These are phyloP conservation scores for Sherardia arvensis DNA, from an alignment of 257 asterid genomes.

Conservation along the genomic window DNA sequence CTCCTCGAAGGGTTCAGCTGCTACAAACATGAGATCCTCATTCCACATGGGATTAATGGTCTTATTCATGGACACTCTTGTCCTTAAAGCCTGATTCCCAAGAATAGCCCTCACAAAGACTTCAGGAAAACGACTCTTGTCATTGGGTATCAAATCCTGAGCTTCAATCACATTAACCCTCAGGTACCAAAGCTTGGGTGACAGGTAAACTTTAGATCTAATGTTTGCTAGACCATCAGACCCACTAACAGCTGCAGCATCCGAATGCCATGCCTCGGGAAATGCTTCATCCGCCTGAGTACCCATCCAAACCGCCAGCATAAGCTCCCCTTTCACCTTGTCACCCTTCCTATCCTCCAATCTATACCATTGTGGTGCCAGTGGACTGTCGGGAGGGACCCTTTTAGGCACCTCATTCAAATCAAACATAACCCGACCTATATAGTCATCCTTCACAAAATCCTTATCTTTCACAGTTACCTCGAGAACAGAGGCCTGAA, in stretches of 20 bases:
- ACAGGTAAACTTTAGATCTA: constrained; percentile 40
- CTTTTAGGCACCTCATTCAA: constrained; percentile 42
- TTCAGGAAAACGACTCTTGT: constrained; percentile 36
- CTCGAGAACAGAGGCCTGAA: constrained; percentile 40
- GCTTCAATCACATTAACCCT: constrained; percentile 47
- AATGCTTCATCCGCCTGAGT: constrained; percentile 51
- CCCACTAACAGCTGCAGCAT: constrained; percentile 40
- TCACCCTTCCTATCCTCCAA: constrained; percentile 35
- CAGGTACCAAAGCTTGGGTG: constrained; percentile 43
- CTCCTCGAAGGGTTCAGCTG: constrained; percentile 43
- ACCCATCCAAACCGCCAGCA: constrained; percentile 54
- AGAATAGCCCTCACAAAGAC: constrained; percentile 34
- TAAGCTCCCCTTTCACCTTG: constrained; percentile 36
- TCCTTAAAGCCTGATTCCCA: constrained; percentile 37
- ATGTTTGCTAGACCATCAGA: constrained; percentile 36
- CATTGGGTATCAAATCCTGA: constrained; percentile 36
- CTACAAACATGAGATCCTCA: constrained; percentile 46
- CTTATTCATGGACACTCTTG: constrained; percentile 37
- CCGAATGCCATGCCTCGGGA: constrained; percentile 51
- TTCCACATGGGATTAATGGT: constrained; percentile 43
- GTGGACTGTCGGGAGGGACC: constrained; percentile 50
- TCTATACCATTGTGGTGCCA: constrained; percentile 50
- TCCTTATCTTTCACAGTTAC: constrained; percentile 41
- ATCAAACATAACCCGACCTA: constrained; percentile 37
- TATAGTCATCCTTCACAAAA: constrained; percentile 34